Percentiles rank a stretch among this genome's conserved stretches.
phyloP scores from a whole-genome alignment of 305 asterid species.

The Solanum chacoense region DNA sequence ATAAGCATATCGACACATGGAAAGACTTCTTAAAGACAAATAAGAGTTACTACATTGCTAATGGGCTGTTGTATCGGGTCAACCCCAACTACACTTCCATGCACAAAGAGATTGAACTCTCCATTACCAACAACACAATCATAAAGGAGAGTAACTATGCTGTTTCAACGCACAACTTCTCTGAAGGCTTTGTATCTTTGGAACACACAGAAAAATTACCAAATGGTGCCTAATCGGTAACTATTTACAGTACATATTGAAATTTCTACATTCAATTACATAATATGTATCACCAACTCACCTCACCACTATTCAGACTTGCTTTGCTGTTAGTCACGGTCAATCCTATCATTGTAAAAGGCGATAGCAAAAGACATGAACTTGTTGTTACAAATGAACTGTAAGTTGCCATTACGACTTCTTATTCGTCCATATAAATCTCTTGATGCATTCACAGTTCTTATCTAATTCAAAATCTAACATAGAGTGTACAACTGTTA shows the following conservation, averaged over 20 bases:
- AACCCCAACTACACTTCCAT: neutral
- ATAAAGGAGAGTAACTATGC: no score
- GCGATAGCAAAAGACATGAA: neutral
- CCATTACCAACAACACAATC: neutral
- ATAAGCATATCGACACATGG: neutral
- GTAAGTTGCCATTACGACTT: neutral
- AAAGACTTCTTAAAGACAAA: neutral
- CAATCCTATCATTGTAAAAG: neutral
- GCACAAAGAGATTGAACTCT: neutral
- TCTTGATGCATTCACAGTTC: neutral
- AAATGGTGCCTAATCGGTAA: neutral
- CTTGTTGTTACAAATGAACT: no score
- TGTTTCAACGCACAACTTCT: neutral
- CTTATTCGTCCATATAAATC: neutral
- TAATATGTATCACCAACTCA: neutral
- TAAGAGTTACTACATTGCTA: neutral
- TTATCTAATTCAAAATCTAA: no score
- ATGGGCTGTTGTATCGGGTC: no score
- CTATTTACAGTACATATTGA: no score
- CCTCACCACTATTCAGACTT: neutral
- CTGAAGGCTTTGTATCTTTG: neutral
- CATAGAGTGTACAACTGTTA: no score
- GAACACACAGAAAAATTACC: neutral
- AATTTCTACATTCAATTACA: neutral
- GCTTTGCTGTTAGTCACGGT: neutral